Evolutionary conservation across 2,329 filamentous ascomycete species (phyloP).

Genomic region (Aspergillus chevalieri): DNA sequence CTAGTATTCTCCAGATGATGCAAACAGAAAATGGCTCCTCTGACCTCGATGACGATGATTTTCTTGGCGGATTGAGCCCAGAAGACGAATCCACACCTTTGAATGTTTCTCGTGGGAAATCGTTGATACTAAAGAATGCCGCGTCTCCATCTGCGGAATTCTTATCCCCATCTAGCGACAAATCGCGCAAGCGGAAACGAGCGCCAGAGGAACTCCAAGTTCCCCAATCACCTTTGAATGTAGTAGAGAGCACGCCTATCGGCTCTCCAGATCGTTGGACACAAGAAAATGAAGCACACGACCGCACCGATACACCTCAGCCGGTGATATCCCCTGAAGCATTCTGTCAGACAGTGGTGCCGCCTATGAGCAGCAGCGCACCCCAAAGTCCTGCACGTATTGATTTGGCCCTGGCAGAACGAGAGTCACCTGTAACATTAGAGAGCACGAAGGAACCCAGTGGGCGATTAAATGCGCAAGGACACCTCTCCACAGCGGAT

Average conservation of each 20-base stretch:
- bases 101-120: constrained; percentile 29
- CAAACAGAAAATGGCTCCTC: constrained; percentile 36
- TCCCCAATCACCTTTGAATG: constrained; percentile 17
- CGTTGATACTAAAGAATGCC: constrained; percentile 17
- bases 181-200: constrained; percentile 35
- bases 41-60: constrained; percentile 33
- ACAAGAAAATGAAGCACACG: constrained; percentile 1
- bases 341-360: constrained; percentile 32
- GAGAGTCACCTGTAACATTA: neutral
- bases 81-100: constrained; percentile 43
- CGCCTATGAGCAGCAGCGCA: constrained; percentile 33
- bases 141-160: constrained; percentile 19
- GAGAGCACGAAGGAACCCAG: neutral
- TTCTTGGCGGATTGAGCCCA: constrained; percentile 38
- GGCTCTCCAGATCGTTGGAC: constrained; percentile 8
- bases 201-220: constrained; percentile 22
- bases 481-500: constrained; percentile 27
- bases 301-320: constrained; percentile 7
- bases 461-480: constrained; percentile 7
- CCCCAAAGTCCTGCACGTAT: constrained; percentile 13
- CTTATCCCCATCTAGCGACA: constrained; percentile 20
- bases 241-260: constrained; percentile 15
- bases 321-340: constrained; percentile 14
- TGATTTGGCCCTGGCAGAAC: constrained; percentile 2
- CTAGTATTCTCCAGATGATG: constrained; percentile 42